Conservation (phyloP, 495 filamentous ascomycete genomes). For the Aspergillus hancockii region DNA sequence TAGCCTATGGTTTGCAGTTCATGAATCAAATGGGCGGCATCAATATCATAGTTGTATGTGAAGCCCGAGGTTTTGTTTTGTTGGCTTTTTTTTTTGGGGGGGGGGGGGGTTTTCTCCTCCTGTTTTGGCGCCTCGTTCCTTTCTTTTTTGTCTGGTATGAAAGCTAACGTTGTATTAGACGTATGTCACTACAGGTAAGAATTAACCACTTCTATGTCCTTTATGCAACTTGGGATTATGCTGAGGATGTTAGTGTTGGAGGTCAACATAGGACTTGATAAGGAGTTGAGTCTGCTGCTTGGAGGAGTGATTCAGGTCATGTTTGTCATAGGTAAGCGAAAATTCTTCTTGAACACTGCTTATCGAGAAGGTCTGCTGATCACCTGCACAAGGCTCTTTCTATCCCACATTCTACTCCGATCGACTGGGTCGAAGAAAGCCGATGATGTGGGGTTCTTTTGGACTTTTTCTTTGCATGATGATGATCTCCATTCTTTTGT, state of each 20-base stretch:
- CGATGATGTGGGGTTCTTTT: constrained; percentile 59
- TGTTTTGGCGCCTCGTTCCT: too few relatives aligned
- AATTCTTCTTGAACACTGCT: neutral
- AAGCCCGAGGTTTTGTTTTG: neutral
- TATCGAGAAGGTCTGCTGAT: neutral
- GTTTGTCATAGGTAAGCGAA: constrained; percentile 33
- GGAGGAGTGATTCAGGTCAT: constrained; percentile 47
- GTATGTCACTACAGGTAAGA: constrained; percentile 47
- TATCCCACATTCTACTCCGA: constrained; percentile 41
- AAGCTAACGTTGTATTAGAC: constrained; percentile 27
- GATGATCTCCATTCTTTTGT: constrained; percentile 54
- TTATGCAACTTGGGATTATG: neutral
- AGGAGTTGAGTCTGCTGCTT: constrained; percentile 47
- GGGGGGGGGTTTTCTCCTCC: too few relatives aligned
- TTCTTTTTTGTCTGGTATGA: neutral
- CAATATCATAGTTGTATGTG: constrained; percentile 49
- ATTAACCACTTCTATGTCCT: neutral
- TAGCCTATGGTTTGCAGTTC: constrained; percentile 53
- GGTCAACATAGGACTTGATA: constrained; percentile 48
- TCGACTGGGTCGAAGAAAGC: constrained; percentile 57
- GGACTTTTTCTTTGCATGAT: constrained; percentile 55
- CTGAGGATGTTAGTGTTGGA: constrained; percentile 38
- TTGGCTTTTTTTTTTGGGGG: neutral
- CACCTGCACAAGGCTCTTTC: constrained; percentile 26
- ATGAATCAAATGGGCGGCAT: constrained; percentile 52